Evolutionary conservation across 2,329 filamentous ascomycete species (phyloP).

Genomic region (Alternaria triticina): DNA sequence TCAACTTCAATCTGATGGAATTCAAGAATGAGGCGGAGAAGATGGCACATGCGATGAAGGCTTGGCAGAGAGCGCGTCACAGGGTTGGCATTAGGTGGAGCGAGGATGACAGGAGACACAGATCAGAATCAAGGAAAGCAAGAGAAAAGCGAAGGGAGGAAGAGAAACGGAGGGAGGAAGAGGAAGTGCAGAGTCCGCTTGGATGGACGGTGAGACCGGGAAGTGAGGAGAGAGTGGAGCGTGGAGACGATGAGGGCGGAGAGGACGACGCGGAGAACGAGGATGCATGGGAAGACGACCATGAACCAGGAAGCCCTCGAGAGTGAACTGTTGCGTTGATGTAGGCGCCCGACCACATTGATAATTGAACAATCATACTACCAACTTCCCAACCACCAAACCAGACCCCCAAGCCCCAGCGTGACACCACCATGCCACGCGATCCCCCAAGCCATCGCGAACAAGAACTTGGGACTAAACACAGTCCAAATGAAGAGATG

Average conservation of each 20-base stretch:
- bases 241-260: neutral
- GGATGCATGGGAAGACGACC: neutral
- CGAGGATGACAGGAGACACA: neutral
- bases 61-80: neutral
- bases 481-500: slow-evolving; percentile 99
- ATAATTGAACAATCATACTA: slow-evolving; percentile 6
- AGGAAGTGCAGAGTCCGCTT: neutral
- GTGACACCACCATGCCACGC: slow-evolving; percentile 73
- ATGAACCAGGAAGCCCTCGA: neutral
- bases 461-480: slow-evolving; percentile 95
- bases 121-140: neutral
- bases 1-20: neutral
- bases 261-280: neutral
- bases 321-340: neutral
- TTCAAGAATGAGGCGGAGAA: neutral
- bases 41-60: neutral
- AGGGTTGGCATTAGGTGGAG: neutral
- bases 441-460: slow-evolving; percentile 85
- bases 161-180: neutral
- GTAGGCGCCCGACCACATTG: neutral
- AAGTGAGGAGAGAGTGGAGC: neutral
- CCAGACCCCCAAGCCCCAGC: slow-evolving; percentile 40
- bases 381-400: slow-evolving; percentile 45
- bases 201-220: neutral
- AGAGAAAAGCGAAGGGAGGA: neutral